Conservation (phyloP, 495 filamentous ascomycete species). For the Lepidopterella palustris region DNA sequence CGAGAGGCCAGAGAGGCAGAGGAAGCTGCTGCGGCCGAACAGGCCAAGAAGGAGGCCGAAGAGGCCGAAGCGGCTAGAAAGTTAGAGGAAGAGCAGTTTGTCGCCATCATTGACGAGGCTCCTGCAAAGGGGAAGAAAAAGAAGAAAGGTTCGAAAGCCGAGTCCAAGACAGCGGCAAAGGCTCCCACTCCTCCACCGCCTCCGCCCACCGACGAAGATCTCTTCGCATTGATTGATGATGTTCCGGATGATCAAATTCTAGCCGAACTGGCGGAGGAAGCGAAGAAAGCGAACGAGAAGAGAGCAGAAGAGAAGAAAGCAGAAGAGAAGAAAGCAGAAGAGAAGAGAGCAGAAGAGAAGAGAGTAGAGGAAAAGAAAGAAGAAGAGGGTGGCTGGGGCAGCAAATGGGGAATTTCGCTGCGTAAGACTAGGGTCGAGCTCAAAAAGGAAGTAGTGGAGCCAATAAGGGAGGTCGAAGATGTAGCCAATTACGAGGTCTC, state of each 20-base stretch:
- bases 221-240: constrained; percentile 19
- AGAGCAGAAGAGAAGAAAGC: constrained; percentile 1
- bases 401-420: constrained; percentile 22
- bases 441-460: constrained; percentile 8
- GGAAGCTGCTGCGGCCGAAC: constrained; percentile 20
- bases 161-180: not conserved
- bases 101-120: constrained; percentile 29
- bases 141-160: constrained; percentile 24
- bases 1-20: constrained; percentile 27
- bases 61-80: constrained; percentile 28
- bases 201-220: constrained; percentile 19
- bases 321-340: not conserved
- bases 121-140: constrained; percentile 27
- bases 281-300: constrained; percentile 3
- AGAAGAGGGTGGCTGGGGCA: constrained; percentile 21
- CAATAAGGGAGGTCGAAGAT: constrained; percentile 13
- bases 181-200: constrained; percentile 15
- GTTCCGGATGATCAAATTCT: constrained; percentile 19
- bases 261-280: constrained; percentile 19
- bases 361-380: constrained; percentile 1
- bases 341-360: constrained; percentile 3
- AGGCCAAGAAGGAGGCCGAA: constrained; percentile 23
- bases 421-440: constrained; percentile 20
- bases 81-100: constrained; percentile 35
- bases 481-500: constrained; percentile 17